These are phyloP conservation scores for Sporothrix brunneoviolacea DNA, from an alignment of 2,329 filamentous ascomycete species.

Conservation along the genomic window DNA sequence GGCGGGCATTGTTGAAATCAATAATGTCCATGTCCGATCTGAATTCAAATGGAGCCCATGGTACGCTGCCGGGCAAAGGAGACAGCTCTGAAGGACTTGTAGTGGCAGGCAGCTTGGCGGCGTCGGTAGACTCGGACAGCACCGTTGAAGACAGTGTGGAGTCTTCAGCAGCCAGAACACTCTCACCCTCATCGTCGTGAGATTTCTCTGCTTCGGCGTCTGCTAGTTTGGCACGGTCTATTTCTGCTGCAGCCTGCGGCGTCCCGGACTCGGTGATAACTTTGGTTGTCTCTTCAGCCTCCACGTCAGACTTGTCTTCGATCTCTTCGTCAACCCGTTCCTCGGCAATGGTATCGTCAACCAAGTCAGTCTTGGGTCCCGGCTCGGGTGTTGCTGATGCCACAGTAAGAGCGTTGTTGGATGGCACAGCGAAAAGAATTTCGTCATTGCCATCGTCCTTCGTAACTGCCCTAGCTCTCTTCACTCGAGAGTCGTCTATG, in stretches of 20 bases:
- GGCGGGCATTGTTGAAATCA: constrained; percentile 46
- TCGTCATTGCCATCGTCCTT: constrained; percentile 65
- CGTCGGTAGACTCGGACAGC: constrained; percentile 47
- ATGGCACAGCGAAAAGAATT: constrained; percentile 62
- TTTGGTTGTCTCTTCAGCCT: not conserved
- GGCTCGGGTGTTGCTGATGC: constrained; percentile 11
- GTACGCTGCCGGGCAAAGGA: constrained; percentile 41
- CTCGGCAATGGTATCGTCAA: not conserved
- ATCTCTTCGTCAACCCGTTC: not conserved
- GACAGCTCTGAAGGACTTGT: constrained; percentile 48
- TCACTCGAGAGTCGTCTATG: constrained; percentile 63
- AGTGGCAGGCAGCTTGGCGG: constrained; percentile 37
- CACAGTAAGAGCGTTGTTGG: constrained; percentile 18
- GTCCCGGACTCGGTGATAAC: not conserved
- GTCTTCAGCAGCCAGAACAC: constrained; percentile 40
- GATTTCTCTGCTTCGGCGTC: constrained; percentile 21
- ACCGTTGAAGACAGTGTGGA: constrained; percentile 49
- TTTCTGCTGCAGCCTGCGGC: not conserved
- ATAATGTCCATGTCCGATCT: constrained; percentile 41
- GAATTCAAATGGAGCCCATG: constrained; percentile 57
- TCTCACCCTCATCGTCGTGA: constrained; percentile 34
- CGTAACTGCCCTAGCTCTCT: constrained; percentile 64
- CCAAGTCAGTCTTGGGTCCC: not conserved
- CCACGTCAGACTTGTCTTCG: not conserved
- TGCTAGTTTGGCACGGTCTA: not conserved